Percentiles rank a stretch among this genome's conserved stretches.
Evolutionary conservation across 2,329 filamentous ascomycete species (phyloP).

Genomic region (Tricladium varicosporioides): DNA sequence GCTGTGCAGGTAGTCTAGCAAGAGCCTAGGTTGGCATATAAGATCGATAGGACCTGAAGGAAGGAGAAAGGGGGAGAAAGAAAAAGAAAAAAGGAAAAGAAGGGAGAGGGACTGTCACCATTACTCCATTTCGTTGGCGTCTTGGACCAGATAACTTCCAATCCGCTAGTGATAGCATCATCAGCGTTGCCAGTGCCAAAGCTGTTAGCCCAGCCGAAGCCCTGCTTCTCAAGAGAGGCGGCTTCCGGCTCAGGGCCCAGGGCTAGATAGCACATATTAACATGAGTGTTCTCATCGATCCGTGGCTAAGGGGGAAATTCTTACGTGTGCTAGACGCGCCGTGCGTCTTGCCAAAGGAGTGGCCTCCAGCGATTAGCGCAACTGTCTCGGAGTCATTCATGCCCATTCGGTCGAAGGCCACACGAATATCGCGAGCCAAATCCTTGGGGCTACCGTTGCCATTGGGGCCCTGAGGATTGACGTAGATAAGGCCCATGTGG

Average conservation of each 20-base stretch:
- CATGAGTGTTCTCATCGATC: too few species aligned
- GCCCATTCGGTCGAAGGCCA: conserved; percentile 59
- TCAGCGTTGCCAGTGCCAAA: conserved; percentile 65
- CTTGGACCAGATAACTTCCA: conserved; percentile 78
- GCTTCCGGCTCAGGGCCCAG: conserved; percentile 71
- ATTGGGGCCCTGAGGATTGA: conserved; percentile 60
- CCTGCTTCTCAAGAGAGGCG: conserved; percentile 62
- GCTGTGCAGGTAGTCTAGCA: conserved; percentile 72
- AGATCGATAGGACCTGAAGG: too few species aligned
- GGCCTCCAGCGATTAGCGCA: conserved; percentile 58
- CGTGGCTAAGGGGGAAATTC: too few species aligned
- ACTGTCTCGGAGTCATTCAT: conserved; percentile 64
- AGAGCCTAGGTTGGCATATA: too few species aligned
- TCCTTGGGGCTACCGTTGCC: conserved; percentile 54
- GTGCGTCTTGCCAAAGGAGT: conserved; percentile 61
- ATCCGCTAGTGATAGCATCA: conserved; percentile 71
- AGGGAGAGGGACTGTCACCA: too few species aligned
- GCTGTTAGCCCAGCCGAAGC: conserved; percentile 70
- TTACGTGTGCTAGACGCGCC: conserved; percentile 45
- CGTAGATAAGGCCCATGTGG: conserved; percentile 62
- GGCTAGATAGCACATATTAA: too few species aligned
- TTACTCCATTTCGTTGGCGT: conserved; percentile 76
- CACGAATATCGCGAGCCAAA: conserved; percentile 55
- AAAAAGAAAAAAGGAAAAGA: too few species aligned
- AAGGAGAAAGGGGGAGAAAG: too few species aligned